Percentiles rank a stretch among this genome's conserved stretches.
Evolutionary conservation across 2,329 filamentous ascomycete genomes (phyloP).

Genomic region (Sclerotinia minor): DNA sequence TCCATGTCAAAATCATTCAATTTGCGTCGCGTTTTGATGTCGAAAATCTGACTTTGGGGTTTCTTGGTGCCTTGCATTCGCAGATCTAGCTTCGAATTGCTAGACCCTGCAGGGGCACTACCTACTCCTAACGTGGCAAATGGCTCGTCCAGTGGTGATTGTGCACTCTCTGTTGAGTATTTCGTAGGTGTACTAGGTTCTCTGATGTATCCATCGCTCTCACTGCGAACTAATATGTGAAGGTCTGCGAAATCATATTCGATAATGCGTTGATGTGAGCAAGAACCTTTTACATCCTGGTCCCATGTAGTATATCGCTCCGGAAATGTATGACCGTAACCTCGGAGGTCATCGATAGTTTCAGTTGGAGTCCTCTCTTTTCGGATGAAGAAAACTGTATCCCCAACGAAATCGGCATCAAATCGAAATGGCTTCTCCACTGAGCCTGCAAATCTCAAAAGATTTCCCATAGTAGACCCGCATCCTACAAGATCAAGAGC

Average conservation of each 20-base stretch:
- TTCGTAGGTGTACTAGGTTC: background rate
- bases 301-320: conserved; percentile 67
- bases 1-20: conserved; percentile 30
- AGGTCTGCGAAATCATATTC: conserved; percentile 58
- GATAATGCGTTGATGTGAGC: conserved; percentile 63
- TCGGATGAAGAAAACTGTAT: conserved; percentile 63
- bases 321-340: conserved; percentile 67
- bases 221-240: conserved; percentile 54
- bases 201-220: conserved; percentile 57
- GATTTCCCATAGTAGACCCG: conserved; percentile 59
- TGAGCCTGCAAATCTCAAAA: conserved; percentile 55
- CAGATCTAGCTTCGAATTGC: conserved; percentile 41
- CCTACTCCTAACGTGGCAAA: conserved; percentile 19
- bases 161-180: too few species aligned
- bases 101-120: conserved; percentile 41
- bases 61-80: conserved; percentile 43
- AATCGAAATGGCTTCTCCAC: conserved; percentile 56
- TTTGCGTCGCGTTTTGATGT: conserved; percentile 49
- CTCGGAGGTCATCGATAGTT: conserved; percentile 54
- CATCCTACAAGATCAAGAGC: conserved; percentile 59
- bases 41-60: conserved; percentile 37
- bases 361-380: conserved; percentile 61
- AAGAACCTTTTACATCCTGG: conserved; percentile 52
- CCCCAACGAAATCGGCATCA: conserved; percentile 55
- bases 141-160: conserved; percentile 30